phyloP scores from a whole-genome alignment of 805 yeast species.

The Metschnikowia baotianmanensis region DNA sequence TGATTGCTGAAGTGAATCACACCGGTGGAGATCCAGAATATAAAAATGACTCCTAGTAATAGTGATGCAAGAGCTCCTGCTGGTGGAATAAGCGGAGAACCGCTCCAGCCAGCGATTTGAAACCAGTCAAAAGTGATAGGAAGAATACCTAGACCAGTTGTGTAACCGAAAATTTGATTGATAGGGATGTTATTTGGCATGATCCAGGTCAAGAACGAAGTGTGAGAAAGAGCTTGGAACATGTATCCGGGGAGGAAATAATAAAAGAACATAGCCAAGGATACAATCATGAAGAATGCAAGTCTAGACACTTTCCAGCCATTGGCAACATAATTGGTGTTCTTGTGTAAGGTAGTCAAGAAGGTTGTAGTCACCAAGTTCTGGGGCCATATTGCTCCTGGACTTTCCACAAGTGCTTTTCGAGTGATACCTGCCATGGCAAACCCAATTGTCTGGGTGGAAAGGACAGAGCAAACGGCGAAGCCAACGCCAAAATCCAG shows the following conservation, averaged over 20 bases:
- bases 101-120: slow-evolving; percentile 20
- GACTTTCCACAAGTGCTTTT: slow-evolving; percentile 18
- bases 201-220: slow-evolving; percentile 15
- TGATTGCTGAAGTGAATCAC: slow-evolving; percentile 22
- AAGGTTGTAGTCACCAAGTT: slow-evolving; percentile 22
- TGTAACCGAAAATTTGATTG: slow-evolving; percentile 16
- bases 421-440: slow-evolving; percentile 28
- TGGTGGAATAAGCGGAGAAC: slow-evolving; percentile 22
- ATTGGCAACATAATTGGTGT: slow-evolving; percentile 13
- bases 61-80: slow-evolving; percentile 19
- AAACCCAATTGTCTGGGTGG: slow-evolving; percentile 29
- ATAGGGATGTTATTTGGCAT: slow-evolving; percentile 11
- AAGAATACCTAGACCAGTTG: slow-evolving; percentile 13
- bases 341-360: slow-evolving; percentile 18
- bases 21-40: slow-evolving; percentile 20
- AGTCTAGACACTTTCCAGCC: slow-evolving; percentile 18
- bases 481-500: slow-evolving; percentile 21
- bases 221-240: slow-evolving; percentile 14
- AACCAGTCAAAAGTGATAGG: slow-evolving; percentile 19
- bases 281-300: slow-evolving; percentile 18
- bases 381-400: slow-evolving; percentile 18
- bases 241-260: slow-evolving; percentile 17
- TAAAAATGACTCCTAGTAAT: slow-evolving; percentile 18
- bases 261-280: slow-evolving; percentile 12
- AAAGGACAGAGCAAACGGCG: slow-evolving; percentile 29